Conservation (phyloP, 2,329 filamentous ascomycete species). For the Epichloe aotearoae region DNA sequence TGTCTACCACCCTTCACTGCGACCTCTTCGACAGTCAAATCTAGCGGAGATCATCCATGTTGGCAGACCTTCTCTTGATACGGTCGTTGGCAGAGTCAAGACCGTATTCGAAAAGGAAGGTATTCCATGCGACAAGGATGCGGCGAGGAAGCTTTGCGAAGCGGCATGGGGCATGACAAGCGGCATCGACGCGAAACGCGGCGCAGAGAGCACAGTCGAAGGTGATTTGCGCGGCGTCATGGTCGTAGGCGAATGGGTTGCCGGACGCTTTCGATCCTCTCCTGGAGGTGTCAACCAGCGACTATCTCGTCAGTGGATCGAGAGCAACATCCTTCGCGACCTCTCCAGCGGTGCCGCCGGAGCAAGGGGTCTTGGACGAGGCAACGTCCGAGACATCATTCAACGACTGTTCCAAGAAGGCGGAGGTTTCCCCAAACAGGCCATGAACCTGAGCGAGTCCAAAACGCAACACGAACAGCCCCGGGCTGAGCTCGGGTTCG, state of each 20-base stretch:
- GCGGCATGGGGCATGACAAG: slow-evolving; percentile 67
- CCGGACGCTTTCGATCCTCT: slow-evolving; percentile 49
- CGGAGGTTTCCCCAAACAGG: slow-evolving; percentile 58
- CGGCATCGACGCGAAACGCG: slow-evolving; percentile 55
- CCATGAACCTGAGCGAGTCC: slow-evolving; percentile 24
- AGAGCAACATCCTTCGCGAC: slow-evolving; percentile 55
- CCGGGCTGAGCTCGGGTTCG: slow-evolving; percentile 51
- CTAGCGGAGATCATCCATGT: slow-evolving; percentile 86
- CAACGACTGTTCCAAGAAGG: slow-evolving; percentile 68
- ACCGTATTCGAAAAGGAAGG: slow-evolving; percentile 79
- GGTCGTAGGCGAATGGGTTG: slow-evolving; percentile 81
- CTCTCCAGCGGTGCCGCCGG: slow-evolving; percentile 58
- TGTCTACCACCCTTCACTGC: slow-evolving; percentile 80
- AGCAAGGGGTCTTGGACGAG: slow-evolving; percentile 57
- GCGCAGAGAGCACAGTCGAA: slow-evolving; percentile 53
- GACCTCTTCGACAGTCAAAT: slow-evolving; percentile 71
- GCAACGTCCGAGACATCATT: slow-evolving; percentile 61
- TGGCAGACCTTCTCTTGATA: slow-evolving; percentile 75
- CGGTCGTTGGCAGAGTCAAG: slow-evolving; percentile 71
- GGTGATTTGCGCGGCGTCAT: slow-evolving; percentile 71
- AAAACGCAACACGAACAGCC: slow-evolving; percentile 40
- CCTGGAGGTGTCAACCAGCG: slow-evolving; percentile 26
- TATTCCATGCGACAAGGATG: slow-evolving; percentile 78
- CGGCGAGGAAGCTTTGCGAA: slow-evolving; percentile 72
- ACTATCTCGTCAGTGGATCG: slow-evolving; percentile 65